These are phyloP conservation scores for Botrytis cinerea DNA, from an alignment of 2,329 filamentous ascomycete genomes.

Conservation along the genomic window DNA sequence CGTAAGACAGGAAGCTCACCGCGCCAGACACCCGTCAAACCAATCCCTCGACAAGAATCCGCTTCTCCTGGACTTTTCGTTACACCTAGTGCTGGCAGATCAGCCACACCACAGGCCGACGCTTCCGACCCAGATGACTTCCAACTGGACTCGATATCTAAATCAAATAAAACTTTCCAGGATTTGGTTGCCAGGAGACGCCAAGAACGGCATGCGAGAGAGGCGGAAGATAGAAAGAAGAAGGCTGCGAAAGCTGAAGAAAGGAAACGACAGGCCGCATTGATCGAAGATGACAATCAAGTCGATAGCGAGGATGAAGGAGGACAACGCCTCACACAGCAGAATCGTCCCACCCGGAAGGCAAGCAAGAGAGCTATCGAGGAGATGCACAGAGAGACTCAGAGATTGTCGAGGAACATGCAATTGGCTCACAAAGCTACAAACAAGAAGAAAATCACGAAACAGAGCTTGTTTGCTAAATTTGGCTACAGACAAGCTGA, in stretches of 20 bases:
- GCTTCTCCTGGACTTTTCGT: conserved; percentile 47
- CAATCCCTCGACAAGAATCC: conserved; percentile 28
- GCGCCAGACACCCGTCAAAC: conserved; percentile 31
- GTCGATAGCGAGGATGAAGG: conserved; percentile 63
- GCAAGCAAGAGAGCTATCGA: conserved; percentile 93
- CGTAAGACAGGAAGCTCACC: conserved; percentile 33
- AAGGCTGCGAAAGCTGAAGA: conserved; percentile 39
- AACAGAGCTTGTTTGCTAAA: conserved; percentile 76
- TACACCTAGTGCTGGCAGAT: conserved; percentile 38
- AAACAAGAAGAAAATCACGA: conserved; percentile 88
- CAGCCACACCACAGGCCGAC: conserved; percentile 38
- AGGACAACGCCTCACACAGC: conserved; percentile 68
- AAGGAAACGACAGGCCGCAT: conserved; percentile 49
- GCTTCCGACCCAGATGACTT: conserved; percentile 46
- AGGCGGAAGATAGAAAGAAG: conserved; percentile 58
- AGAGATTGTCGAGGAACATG: conserved; percentile 85
- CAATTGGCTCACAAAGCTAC: conserved; percentile 87
- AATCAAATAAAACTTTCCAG: conserved; percentile 62
- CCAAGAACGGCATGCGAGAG: conserved; percentile 66
- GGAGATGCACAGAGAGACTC: conserved; percentile 93
- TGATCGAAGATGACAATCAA: conserved; percentile 55
- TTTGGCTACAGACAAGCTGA: conserved; percentile 68
- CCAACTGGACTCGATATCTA: conserved; percentile 46
- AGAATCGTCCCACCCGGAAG: conserved; percentile 71
- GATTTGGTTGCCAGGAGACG: conserved; percentile 74